These are phyloP conservation scores for Penicillium sp. DNA, from an alignment of 2,329 filamentous ascomycete species.

Conservation along the genomic window DNA sequence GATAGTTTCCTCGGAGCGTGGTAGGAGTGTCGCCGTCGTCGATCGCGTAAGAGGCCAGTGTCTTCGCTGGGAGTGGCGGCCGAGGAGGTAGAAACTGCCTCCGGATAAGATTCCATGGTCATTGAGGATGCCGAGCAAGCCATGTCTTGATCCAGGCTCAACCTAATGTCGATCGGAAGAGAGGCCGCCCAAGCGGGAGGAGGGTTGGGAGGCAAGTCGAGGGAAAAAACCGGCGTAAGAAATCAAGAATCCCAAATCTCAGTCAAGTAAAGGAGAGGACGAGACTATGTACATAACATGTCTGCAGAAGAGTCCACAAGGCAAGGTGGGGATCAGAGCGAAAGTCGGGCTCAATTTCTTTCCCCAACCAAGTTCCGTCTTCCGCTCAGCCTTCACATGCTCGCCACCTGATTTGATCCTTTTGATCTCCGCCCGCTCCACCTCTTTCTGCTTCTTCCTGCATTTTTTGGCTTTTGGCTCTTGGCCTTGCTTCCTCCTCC, in stretches of 20 bases:
- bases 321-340: constrained; percentile 5
- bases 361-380: constrained; percentile 16
- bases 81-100: constrained; percentile 25
- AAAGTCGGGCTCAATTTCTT: constrained; percentile 8
- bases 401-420: constrained; percentile 4
- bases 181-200: neutral
- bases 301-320: constrained; percentile 4
- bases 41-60: constrained; percentile 34
- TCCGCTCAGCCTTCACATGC: constrained; percentile 18
- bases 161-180: neutral
- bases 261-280: constrained; percentile 2
- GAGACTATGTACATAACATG: constrained; percentile 10
- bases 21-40: constrained; percentile 43
- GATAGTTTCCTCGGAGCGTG: constrained; percentile 40
- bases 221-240: too few species aligned
- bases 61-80: constrained; percentile 30
- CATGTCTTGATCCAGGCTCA: constrained; percentile 24
- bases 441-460: constrained; percentile 10
- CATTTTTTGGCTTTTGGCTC: constrained; percentile 1
- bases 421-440: constrained; percentile 15
- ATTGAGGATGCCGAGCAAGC: constrained; percentile 38
- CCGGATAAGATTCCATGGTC: constrained; percentile 35
- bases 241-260: too few species aligned
- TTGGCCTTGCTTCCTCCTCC: constrained; percentile 7
- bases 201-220: neutral